Evolutionary conservation across 257 asterid genomes (phyloP), one percentile per base, ranked within the genome.

Genomic region (Jacaranda mimosifolia): DNA sequence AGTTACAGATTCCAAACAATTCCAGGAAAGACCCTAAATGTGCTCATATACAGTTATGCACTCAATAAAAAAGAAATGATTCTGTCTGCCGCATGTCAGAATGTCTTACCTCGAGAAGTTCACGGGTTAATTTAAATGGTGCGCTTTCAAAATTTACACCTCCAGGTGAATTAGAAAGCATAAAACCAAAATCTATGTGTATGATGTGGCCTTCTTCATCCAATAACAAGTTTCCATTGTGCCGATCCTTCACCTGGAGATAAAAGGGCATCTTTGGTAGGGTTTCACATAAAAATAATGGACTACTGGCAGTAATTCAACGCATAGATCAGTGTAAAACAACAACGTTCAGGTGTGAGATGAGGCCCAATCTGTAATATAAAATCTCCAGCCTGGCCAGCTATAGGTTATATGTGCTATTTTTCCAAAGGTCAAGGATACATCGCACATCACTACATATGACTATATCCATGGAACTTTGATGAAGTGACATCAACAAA

Each of bases 61-160:
- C 48, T 40, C 64, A 63, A 63, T 70, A 59, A 68, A 64, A 53
- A 72, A 52, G n/a, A 55, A 70, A 35, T 76, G 39, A 46, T 71
- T 51, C 56, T 19, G 17, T 43, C 70, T 49, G 74, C 68, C 26
- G 4, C 68, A 73, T 43, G 65, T 48, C 51, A 52, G 48, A 63
- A 68, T 38, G 40, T 26, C 78, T 72, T 78, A 93, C 99, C 98
- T 96, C 99, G 72, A 96, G 97, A 83, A 96, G 98, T 79, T 96
- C 99, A 49, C 99, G 99, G 76, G 99, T 96, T 73, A 96, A 83
- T 75, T 96, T 96, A 84, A 96, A 96, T 46, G 99, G 99, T 12
- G 99, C 99, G 81, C 99, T 96, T 84, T 96, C 99, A 83, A 96
- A 96, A 89, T 96, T 96, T 73, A 96, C 99, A 85, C 99, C 99